These are phyloP conservation scores for Mycena epipterygia DNA, from an alignment of 768 basidiomycete species.

Conservation along the genomic window DNA sequence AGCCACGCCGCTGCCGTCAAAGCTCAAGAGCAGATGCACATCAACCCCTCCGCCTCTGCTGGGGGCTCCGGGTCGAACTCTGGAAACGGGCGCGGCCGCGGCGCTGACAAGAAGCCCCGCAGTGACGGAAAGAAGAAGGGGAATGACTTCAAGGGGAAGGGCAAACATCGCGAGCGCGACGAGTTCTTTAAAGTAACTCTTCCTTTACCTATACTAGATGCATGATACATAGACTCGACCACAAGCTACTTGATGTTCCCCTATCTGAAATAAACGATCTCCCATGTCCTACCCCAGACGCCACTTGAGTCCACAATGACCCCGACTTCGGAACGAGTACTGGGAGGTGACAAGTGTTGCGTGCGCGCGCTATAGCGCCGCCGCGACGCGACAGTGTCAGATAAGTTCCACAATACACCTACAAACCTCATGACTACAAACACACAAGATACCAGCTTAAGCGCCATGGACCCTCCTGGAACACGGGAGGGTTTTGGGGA, in stretches of 20 bases:
- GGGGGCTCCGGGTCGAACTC: neutral
- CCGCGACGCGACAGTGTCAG: neutral
- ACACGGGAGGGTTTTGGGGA: too few relatives aligned
- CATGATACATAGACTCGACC: too few relatives aligned
- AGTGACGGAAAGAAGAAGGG: neutral
- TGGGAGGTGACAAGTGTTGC: too few relatives aligned
- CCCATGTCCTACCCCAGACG: too few relatives aligned
- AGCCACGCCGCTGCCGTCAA: constrained; percentile 2
- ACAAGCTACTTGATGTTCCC: too few relatives aligned
- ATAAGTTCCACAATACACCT: neutral
- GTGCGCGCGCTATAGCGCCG: neutral
- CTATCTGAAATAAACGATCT: too few relatives aligned
- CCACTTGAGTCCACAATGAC: too few relatives aligned
- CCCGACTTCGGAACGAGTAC: too few relatives aligned
- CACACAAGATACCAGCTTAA: neutral
- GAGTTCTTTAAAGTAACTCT: neutral
- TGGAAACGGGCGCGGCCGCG: neutral
- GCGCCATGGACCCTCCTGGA: too few relatives aligned
- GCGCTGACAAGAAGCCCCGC: neutral
- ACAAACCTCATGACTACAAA: neutral
- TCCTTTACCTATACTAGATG: neutral
- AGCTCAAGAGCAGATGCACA: neutral
- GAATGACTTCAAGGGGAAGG: neutral
- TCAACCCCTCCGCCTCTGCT: neutral
- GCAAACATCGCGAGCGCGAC: too few relatives aligned